Conservation (phyloP, 305 asterid genomes). For the Fraxinus greggii region DNA sequence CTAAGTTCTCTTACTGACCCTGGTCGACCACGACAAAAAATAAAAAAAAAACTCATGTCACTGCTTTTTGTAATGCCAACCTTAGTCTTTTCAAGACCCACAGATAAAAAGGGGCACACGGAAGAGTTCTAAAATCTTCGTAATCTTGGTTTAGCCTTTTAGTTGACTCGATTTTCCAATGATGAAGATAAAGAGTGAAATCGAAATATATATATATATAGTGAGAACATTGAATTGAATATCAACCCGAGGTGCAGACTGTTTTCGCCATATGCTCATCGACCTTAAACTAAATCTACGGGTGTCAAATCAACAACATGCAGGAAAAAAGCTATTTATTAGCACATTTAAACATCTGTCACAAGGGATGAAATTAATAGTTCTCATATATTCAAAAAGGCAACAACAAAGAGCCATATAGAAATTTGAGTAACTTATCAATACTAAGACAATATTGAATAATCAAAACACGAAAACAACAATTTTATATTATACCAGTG, state of each 20-base stretch:
- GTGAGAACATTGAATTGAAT: not conserved
- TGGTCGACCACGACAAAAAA: not conserved
- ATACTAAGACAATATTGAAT: slow-evolving; percentile 8
- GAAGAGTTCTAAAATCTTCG: not conserved
- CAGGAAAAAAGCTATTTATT: not conserved
- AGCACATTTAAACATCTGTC: not conserved
- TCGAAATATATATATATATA: not conserved
- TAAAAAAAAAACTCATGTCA: not conserved
- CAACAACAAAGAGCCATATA: not conserved
- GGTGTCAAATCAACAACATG: not conserved
- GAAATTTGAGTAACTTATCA: slow-evolving; percentile 20
- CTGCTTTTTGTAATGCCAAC: not conserved
- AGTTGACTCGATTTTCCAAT: not conserved
- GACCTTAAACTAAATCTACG: too few species aligned
- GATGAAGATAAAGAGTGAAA: not conserved
- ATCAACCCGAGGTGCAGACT: not conserved
- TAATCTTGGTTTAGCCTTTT: not conserved
- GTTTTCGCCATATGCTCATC: not conserved
- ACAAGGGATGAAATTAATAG: not conserved
- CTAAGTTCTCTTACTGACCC: not conserved
- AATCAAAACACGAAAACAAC: slow-evolving; percentile 10
- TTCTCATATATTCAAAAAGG: slow-evolving; percentile 16
- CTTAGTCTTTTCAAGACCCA: not conserved
- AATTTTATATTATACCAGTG: slow-evolving; percentile 52
- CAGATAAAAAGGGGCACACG: not conserved